Evolutionary conservation across 2,329 filamentous ascomycete species (phyloP).

Genomic region (Trichoderma arundinaceum): DNA sequence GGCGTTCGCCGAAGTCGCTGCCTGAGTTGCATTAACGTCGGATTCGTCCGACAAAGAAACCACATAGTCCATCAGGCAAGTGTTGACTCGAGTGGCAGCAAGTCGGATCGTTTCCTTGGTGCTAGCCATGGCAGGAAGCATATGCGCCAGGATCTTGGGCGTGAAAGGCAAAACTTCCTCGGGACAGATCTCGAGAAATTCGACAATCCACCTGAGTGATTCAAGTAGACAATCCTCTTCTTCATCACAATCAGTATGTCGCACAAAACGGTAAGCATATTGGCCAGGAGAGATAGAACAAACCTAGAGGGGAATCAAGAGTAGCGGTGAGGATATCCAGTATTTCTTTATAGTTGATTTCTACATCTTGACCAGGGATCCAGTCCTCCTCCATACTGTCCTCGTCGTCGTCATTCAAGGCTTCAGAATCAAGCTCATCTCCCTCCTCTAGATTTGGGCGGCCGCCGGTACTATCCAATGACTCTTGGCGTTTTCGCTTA

Average conservation of each 20-base stretch:
- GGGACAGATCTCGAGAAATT: constrained; percentile 95
- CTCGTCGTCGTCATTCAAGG: constrained; percentile 62
- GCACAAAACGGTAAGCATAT: neutral
- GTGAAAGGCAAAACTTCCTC: constrained; percentile 96
- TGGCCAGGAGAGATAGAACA: constrained; percentile 35
- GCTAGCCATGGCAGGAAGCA: constrained; percentile 92
- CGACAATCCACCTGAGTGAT: constrained; percentile 91
- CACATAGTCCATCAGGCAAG: constrained; percentile 90
- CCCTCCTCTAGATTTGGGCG: constrained; percentile 64
- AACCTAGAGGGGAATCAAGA: constrained; percentile 80
- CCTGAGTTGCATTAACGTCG: constrained; percentile 37
- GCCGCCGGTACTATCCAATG: constrained; percentile 69
- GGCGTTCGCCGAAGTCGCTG: constrained; percentile 43
- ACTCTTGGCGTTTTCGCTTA: constrained; percentile 72
- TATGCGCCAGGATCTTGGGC: constrained; percentile 86
- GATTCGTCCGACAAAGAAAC: constrained; percentile 82
- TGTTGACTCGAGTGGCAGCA: constrained; percentile 88
- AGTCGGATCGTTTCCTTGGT: constrained; percentile 87
- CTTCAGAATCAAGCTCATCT: constrained; percentile 64
- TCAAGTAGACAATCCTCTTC: constrained; percentile 93
- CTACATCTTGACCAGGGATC: constrained; percentile 95
- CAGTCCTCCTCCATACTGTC: constrained; percentile 84
- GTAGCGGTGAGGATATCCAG: constrained; percentile 90
- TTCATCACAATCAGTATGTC: constrained; percentile 41
- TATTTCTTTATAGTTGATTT: constrained; percentile 90